phyloP scores from a whole-genome alignment of 768 basidiomycete species.

The Lyophyllum decastes region DNA sequence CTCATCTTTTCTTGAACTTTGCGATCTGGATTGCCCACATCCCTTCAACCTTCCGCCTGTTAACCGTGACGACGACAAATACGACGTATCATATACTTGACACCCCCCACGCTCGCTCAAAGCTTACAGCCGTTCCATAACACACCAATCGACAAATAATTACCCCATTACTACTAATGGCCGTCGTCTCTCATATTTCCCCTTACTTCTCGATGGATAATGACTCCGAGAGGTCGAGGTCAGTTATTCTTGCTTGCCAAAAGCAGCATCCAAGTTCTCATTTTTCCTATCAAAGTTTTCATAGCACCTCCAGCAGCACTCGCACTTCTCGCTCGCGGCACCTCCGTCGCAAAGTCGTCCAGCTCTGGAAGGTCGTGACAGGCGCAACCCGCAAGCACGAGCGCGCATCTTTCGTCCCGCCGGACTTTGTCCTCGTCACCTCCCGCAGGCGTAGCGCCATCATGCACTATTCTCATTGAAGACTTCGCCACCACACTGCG shows the following conservation, averaged over 20 bases:
- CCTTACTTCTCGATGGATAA: conserved; percentile 30
- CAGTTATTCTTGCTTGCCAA: not conserved
- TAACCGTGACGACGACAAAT: not conserved
- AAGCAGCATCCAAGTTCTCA: not conserved
- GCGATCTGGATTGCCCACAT: conserved; percentile 13
- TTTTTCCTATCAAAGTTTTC: not conserved
- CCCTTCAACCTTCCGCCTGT: not conserved
- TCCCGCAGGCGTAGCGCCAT: conserved; percentile 54
- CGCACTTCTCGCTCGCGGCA: conserved; percentile 39
- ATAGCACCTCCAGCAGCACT: conserved; percentile 5
- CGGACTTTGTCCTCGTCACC: conserved; percentile 65
- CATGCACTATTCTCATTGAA: conserved; percentile 19
- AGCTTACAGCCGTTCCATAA: not conserved
- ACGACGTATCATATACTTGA: not conserved
- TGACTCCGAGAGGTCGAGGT: conserved; percentile 16
- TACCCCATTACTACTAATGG: conserved; percentile 21
- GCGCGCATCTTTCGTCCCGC: conserved; percentile 54
- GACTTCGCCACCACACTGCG: not conserved
- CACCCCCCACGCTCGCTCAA: conserved; percentile 5
- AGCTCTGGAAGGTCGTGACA: conserved; percentile 64
- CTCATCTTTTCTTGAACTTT: not conserved
- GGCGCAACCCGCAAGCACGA: conserved; percentile 50
- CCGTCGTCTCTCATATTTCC: conserved; percentile 21
- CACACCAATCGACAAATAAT: conserved; percentile 5
- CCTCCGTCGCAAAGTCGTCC: conserved; percentile 58